Conservation (phyloP, 2,329 filamentous ascomycete genomes). For the Blastomyces gilchristii region DNA sequence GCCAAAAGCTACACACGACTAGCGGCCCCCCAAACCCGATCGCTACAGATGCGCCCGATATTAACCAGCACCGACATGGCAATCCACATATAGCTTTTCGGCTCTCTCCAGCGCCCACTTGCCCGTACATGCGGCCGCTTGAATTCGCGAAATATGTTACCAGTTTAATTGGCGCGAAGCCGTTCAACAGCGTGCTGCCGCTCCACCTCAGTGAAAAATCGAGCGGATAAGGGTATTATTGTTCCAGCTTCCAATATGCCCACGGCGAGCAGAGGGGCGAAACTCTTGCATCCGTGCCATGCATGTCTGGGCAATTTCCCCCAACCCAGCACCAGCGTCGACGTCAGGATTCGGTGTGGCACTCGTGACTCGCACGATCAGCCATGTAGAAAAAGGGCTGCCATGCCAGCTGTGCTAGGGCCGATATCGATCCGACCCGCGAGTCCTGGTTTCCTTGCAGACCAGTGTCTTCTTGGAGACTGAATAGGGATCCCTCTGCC, state of each 20-base stretch:
- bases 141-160: conserved; percentile 38
- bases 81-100: conserved; percentile 50
- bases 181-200: conserved; percentile 40
- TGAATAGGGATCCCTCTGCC: conserved; percentile 50
- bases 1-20: conserved; percentile 50
- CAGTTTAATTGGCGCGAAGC: conserved; percentile 39
- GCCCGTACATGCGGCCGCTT: conserved; percentile 36
- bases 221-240: conserved; percentile 45
- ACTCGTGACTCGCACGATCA: conserved; percentile 55
- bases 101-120: conserved; percentile 35
- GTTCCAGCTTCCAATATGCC: conserved; percentile 52
- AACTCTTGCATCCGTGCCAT: conserved; percentile 41
- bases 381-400: conserved; percentile 46
- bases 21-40: conserved; percentile 55
- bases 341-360: conserved; percentile 50
- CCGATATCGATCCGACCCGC: conserved; percentile 46
- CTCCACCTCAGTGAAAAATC: conserved; percentile 40
- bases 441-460: conserved; percentile 48
- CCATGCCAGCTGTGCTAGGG: conserved; percentile 52
- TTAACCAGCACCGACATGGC: conserved; percentile 53
- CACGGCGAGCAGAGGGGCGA: conserved; percentile 43
- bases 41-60: conserved; percentile 50
- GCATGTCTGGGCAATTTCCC: conserved; percentile 38
- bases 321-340: conserved; percentile 39
- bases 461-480: conserved; percentile 41